Conservation (phyloP, 345 rosid species). For the Salix brachista region DNA sequence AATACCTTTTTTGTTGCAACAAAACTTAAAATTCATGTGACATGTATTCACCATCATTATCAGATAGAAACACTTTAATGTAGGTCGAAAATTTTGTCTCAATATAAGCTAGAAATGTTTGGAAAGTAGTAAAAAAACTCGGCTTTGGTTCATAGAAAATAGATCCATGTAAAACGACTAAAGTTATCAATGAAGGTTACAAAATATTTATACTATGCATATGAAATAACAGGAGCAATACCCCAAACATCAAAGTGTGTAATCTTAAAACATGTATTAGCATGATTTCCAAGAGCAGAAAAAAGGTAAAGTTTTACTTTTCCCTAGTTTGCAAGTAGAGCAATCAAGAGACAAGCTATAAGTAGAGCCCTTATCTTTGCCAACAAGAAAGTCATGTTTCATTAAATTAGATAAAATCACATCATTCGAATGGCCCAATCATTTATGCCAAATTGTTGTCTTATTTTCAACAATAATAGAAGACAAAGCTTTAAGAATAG, state of each 20-base stretch:
- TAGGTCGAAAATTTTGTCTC: too few relatives aligned
- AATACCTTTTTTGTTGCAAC: too few relatives aligned
- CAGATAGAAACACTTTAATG: too few relatives aligned
- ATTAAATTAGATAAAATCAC: not conserved
- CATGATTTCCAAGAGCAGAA: not conserved
- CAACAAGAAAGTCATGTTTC: not conserved
- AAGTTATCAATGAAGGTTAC: not conserved
- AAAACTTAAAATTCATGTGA: too few relatives aligned
- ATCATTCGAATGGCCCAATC: not conserved
- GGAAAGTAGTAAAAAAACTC: too few relatives aligned
- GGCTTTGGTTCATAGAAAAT: too few relatives aligned
- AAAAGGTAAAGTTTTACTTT: too few relatives aligned
- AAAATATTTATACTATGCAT: not conserved
- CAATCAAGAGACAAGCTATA: too few relatives aligned
- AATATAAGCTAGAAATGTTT: too few relatives aligned
- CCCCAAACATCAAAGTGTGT: not conserved
- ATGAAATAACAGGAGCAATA: not conserved
- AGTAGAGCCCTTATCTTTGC: not conserved
- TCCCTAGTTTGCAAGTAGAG: too few relatives aligned
- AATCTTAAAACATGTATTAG: not conserved
- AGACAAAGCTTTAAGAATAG: not conserved
- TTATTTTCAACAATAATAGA: not conserved
- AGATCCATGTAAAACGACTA: too few relatives aligned
- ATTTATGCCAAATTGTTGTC: not conserved
- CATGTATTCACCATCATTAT: too few relatives aligned